Evolutionary conservation across 2,329 filamentous ascomycete species (phyloP).

Genomic region (Rugonectria rugulosa): DNA sequence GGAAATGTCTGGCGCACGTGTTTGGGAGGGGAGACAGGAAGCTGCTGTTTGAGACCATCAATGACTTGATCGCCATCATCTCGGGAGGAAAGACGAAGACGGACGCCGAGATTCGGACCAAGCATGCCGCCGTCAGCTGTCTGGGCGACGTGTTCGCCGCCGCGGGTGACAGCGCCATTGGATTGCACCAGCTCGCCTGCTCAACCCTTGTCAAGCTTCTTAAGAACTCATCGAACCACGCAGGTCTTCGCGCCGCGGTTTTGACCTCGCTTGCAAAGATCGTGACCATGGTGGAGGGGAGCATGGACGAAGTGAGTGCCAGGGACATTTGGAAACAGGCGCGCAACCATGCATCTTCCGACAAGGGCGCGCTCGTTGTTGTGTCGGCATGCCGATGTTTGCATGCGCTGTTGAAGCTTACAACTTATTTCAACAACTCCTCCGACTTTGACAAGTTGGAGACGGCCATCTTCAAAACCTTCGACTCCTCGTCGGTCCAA

Average conservation of each 20-base stretch:
- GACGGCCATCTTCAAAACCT: constrained; percentile 81
- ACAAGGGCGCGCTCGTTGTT: constrained; percentile 86
- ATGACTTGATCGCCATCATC: constrained; percentile 80
- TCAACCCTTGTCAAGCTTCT: constrained; percentile 78
- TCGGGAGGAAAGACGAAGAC: constrained; percentile 75
- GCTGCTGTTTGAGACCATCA: constrained; percentile 92
- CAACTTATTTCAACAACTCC: constrained; percentile 84
- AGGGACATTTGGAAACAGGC: constrained; percentile 94
- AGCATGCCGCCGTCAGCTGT: constrained; percentile 87
- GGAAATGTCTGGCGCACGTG: constrained; percentile 82
- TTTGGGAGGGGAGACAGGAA: constrained; percentile 89
- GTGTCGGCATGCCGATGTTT: constrained; percentile 81
- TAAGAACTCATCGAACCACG: constrained; percentile 80
- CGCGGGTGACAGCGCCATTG: constrained; percentile 93
- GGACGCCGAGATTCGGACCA: constrained; percentile 79
- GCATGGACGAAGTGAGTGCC: constrained; percentile 84
- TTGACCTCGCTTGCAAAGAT: constrained; percentile 81
- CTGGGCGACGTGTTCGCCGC: constrained; percentile 88
- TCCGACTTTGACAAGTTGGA: constrained; percentile 92
- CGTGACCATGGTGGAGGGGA: constrained; percentile 74
- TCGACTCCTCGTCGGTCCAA: constrained; percentile 77
- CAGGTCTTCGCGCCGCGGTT: constrained; percentile 80
- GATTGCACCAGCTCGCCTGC: constrained; percentile 78
- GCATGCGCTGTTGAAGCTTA: constrained; percentile 74
- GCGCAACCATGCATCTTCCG: constrained; percentile 75